phyloP scores from a whole-genome alignment of 768 basidiomycete species.

The Suillus subalutaceus region DNA sequence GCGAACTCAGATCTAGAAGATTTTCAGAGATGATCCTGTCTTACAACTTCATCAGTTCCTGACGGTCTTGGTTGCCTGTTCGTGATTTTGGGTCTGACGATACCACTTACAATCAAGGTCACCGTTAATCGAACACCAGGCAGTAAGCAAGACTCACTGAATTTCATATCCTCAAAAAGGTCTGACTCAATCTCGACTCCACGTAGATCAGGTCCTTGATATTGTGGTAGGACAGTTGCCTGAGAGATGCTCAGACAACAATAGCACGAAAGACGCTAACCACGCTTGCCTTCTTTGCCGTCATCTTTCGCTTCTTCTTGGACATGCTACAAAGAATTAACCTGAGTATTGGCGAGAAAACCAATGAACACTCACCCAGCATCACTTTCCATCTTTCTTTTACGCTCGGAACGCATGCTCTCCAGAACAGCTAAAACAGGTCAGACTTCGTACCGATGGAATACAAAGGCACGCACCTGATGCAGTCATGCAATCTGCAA shows the following conservation, averaged over 20 bases:
- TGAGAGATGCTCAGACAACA: constrained; percentile 24
- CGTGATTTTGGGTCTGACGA: constrained; percentile 73
- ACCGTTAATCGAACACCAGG: background rate
- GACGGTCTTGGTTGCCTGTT: constrained; percentile 69
- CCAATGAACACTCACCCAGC: constrained; percentile 41
- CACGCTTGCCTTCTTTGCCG: constrained; percentile 27
- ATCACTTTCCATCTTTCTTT: constrained; percentile 73
- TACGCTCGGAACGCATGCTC: constrained; percentile 62
- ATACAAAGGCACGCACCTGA: constrained; percentile 46
- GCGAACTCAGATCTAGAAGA: constrained; percentile 8
- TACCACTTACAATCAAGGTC: constrained; percentile 54
- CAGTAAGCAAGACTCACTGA: constrained; percentile 56
- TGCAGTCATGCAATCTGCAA: constrained; percentile 74
- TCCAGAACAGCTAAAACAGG: constrained; percentile 55
- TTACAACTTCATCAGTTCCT: constrained; percentile 68
- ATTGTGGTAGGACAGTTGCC: constrained; percentile 65
- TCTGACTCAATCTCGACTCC: constrained; percentile 61
- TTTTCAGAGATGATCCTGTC: constrained; percentile 17
- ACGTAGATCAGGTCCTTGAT: constrained; percentile 64
- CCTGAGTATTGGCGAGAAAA: background rate
- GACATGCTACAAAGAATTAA: constrained; percentile 29
- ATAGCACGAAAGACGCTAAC: background rate
- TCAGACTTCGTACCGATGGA: background rate
- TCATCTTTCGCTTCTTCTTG: constrained; percentile 34
- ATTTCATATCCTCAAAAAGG: constrained; percentile 75